Percentiles rank a stretch among this genome's conserved stretches.
phyloP scores from a whole-genome alignment of 345 rosid genomes.

The Camelina neglecta region DNA sequence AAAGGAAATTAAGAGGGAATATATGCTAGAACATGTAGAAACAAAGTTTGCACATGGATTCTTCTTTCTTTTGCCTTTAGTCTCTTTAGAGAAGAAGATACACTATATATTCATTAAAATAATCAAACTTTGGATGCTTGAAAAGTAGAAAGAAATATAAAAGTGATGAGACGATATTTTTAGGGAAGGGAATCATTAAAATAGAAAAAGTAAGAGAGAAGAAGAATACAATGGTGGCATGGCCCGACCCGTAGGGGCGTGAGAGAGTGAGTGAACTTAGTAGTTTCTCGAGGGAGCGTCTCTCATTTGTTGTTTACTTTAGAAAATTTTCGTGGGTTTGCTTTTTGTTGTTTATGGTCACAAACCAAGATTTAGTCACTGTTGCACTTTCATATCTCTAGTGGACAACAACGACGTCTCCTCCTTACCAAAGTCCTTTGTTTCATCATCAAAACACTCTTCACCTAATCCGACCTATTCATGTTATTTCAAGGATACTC shows the following conservation, averaged over 20 bases:
- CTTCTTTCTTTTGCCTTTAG: slow-evolving; percentile 24
- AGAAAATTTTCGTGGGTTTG: slow-evolving; percentile 31
- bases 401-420: slow-evolving; percentile 42
- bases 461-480: slow-evolving; percentile 30
- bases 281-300: slow-evolving; percentile 47
- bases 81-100: slow-evolving; percentile 41
- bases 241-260: slow-evolving; percentile 41
- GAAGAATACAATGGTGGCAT: slow-evolving; percentile 41
- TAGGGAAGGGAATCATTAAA: slow-evolving; percentile 26
- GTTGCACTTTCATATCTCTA: slow-evolving; percentile 36
- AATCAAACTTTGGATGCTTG: slow-evolving; percentile 42
- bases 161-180: slow-evolving; percentile 27
- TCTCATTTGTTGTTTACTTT: slow-evolving; percentile 33
- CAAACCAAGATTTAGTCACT: slow-evolving; percentile 39
- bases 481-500: slow-evolving; percentile 29
- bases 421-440: slow-evolving; percentile 33
- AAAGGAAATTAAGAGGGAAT: slow-evolving; percentile 30
- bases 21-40: slow-evolving; percentile 34
- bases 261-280: slow-evolving; percentile 38
- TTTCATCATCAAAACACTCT: slow-evolving; percentile 38
- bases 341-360: slow-evolving; percentile 48
- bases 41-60: slow-evolving; percentile 44
- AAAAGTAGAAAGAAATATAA: slow-evolving; percentile 36
- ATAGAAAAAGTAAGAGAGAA: slow-evolving; percentile 27
- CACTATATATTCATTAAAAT: slow-evolving; percentile 38